Percentiles rank a stretch among this genome's conserved stretches.
Evolutionary conservation across 345 rosid species (phyloP).

Genomic region (Abelmoschus esculentus): DNA sequence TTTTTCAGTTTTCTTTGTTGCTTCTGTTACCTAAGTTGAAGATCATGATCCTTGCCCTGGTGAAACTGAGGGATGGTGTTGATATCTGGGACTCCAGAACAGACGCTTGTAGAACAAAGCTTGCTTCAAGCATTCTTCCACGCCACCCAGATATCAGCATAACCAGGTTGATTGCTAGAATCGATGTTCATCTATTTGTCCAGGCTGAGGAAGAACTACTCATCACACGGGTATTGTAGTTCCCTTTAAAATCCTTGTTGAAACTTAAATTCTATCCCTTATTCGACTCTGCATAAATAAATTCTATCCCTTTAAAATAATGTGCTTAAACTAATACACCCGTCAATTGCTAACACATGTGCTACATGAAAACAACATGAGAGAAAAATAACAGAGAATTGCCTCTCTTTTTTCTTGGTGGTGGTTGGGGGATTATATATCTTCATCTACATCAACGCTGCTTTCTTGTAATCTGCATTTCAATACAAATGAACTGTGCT

Average conservation of each 20-base stretch:
- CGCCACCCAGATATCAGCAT: constrained; percentile 3
- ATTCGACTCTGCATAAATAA: no score
- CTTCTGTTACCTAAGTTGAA: constrained; percentile 21
- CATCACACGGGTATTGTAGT: no score
- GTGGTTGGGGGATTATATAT: no score
- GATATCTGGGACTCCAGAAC: constrained; percentile 52
- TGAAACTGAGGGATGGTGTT: constrained; percentile 34
- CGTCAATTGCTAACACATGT: no score
- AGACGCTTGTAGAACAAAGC: constrained; percentile 40
- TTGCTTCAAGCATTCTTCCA: constrained; percentile 43
- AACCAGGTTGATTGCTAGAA: not conserved
- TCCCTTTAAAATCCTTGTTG: not conserved
- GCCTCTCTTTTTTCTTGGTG: no score
- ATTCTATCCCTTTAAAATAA: no score
- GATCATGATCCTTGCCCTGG: constrained; percentile 38
- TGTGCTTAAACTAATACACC: not conserved
- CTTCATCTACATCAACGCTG: not conserved
- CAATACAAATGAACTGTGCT: not conserved
- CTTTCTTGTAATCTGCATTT: not conserved
- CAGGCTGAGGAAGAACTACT: no score
- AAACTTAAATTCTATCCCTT: no score
- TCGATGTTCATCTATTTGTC: not conserved
- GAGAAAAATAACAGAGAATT: no score
- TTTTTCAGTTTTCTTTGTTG: not conserved
- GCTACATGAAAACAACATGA: not conserved